Evolutionary conservation across 148 eudicot species (phyloP), one percentile per base, ranked within the genome.

Genomic region (Camellia lanceoleosa): DNA sequence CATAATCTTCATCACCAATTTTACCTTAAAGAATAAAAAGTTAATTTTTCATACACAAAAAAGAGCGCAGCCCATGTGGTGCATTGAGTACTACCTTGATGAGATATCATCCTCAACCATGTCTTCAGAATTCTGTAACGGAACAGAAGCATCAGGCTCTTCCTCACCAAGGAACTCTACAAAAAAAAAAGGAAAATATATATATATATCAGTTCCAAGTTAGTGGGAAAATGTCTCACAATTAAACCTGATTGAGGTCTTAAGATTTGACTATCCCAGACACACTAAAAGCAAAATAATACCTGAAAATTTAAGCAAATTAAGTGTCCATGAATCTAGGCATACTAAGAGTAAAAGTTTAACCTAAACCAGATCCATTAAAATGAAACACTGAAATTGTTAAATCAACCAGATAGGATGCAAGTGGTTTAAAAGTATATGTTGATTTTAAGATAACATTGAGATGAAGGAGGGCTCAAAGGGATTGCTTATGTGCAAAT

Each of bases 51-150:
- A 30, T 30, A 9, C 63, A 38, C 63, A 41, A 41, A 16, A 41
- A 5, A 7, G 52, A 30, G 3, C 10, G 61, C 11, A 52, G 16
- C 73, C 64, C 3, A n/a, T 5, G 67, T n/a, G n/a, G 15, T 41
- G 16, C 61, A 44, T 30, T 30, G 38, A 1, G 38, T 12, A 64
- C 78, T 90, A 96, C 99, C 98, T 92, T 70, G 99, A 96, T 83
- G 98, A 93, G 58, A 90, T 80, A 88, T 96, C 99, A 59, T 93
- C 98, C 68, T 92, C 98, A 67, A 75, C 83, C 79, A 87, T 84
- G 64, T 90, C 92, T 70, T 93, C 98, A 23, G 88, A 77, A 76
- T 81, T 84, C 74, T 83, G 89, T 60, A 81, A 49, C 71, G 93
- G 90, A 74, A 78, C 83, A 54, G 97, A 89, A 76, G 89, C 87